Evolutionary conservation across 768 basidiomycete genomes (phyloP).

Genomic region (Suillus paluster): DNA sequence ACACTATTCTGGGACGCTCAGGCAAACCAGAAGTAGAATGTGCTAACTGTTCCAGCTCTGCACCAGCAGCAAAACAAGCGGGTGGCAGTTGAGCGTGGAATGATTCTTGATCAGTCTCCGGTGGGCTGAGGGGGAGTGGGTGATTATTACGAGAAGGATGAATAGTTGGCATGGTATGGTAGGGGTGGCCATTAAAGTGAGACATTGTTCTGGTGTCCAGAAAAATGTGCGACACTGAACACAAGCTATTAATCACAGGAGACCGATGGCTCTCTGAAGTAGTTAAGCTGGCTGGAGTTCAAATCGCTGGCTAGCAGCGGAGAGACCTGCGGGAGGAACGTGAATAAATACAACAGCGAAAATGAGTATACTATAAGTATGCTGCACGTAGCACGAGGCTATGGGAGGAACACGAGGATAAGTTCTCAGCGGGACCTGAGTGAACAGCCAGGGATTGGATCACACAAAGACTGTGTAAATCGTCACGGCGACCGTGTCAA

Average conservation of each 20-base stretch:
- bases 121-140: constrained; percentile 40
- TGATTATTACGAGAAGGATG: constrained; percentile 36
- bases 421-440: constrained; percentile 23
- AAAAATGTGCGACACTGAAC: not conserved
- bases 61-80: not conserved
- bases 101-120: constrained; percentile 40
- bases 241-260: not conserved
- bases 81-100: constrained; percentile 7
- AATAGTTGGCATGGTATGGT: constrained; percentile 45
- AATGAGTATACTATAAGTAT: constrained; percentile 16
- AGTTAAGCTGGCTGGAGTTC: not conserved
- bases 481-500: constrained; percentile 36
- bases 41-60: constrained; percentile 20
- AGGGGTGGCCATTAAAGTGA: constrained; percentile 44
- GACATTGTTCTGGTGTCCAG: constrained; percentile 38
- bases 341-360: not conserved
- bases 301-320: constrained; percentile 13
- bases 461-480: constrained; percentile 28
- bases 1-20: constrained; percentile 29
- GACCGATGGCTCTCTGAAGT: constrained; percentile 1
- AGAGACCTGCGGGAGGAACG: not conserved
- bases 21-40: constrained; percentile 1
- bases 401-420: constrained; percentile 17
- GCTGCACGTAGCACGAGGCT: constrained; percentile 16
- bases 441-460: constrained; percentile 17